Evolutionary conservation across 2,329 filamentous ascomycete species (phyloP).

Genomic region (Phialophora verrucosa): DNA sequence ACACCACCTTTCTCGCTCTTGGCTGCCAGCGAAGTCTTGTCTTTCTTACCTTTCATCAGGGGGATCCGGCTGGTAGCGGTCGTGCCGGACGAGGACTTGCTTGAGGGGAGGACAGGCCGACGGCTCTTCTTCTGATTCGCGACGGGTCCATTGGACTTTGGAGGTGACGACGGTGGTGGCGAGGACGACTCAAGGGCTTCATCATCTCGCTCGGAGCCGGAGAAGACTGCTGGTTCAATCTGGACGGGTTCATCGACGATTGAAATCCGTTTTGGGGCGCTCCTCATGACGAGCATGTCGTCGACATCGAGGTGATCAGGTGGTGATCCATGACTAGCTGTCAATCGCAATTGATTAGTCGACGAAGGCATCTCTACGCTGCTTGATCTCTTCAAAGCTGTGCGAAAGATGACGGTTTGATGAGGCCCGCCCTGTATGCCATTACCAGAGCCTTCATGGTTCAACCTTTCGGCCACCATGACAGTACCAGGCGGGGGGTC

Average conservation of each 20-base stretch:
- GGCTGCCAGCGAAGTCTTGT: constrained; percentile 20
- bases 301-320: constrained; percentile 41
- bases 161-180: constrained; percentile 21
- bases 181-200: constrained; percentile 21
- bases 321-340: constrained; percentile 13
- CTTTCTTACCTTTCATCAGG: constrained; percentile 27
- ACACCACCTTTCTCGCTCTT: constrained; percentile 36
- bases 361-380: constrained; percentile 34
- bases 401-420: constrained; percentile 54
- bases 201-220: constrained; percentile 20
- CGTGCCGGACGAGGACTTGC: constrained; percentile 21
- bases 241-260: constrained; percentile 33
- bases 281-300: constrained; percentile 31
- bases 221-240: constrained; percentile 20
- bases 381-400: constrained; percentile 46
- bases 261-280: constrained; percentile 29
- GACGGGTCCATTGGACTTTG: constrained; percentile 25
- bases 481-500: constrained; percentile 53
- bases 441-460: constrained; percentile 58
- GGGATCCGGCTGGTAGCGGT: constrained; percentile 29
- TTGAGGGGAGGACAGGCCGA: constrained; percentile 29
- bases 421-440: constrained; percentile 46
- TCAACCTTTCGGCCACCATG: constrained; percentile 52
- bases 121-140: constrained; percentile 41
- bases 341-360: constrained; percentile 32